Conservation (phyloP, 2,329 filamentous ascomycete species). For the Dactylellina haptotyla region DNA sequence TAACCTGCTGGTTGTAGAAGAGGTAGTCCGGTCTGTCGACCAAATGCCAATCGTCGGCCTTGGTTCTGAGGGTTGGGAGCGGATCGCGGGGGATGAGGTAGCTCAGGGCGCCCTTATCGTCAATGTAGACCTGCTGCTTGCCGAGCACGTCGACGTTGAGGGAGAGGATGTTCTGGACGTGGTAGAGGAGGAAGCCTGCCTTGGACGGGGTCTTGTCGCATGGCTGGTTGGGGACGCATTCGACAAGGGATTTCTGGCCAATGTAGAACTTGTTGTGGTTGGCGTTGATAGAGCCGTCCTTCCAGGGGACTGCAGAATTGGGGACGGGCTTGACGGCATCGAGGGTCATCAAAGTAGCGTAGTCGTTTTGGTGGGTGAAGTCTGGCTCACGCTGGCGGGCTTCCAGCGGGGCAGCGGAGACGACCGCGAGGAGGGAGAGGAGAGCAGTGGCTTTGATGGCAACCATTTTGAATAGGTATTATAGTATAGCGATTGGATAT, state of each 20-base stretch:
- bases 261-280: slow-evolving; percentile 26
- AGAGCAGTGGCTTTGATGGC: slow-evolving; percentile 11
- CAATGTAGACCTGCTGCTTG: slow-evolving; percentile 28
- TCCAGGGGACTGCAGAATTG: slow-evolving; percentile 7
- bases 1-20: slow-evolving; percentile 4
- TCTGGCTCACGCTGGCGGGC: background rate
- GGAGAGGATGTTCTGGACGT: background rate
- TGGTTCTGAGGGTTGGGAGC: slow-evolving; percentile 4
- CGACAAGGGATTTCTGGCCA: background rate
- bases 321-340: background rate
- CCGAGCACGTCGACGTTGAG: slow-evolving; percentile 19
- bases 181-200: slow-evolving; percentile 13
- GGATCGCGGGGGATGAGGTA: slow-evolving; percentile 22
- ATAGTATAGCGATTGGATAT: background rate
- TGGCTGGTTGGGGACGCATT: background rate
- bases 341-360: slow-evolving; percentile 1
- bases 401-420: background rate
- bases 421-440: slow-evolving; percentile 17
- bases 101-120: slow-evolving; percentile 9
- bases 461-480: slow-evolving; percentile 20
- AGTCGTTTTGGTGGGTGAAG: slow-evolving; percentile 7
- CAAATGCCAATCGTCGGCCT: slow-evolving; percentile 2
- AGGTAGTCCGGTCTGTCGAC: background rate
- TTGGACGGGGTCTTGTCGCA: background rate
- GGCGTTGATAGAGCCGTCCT: slow-evolving; percentile 33